Evolutionary conservation across 1,284 basidiomycete species (phyloP), one percentile per base, ranked within the genome.

Genomic region (Somion occarium): DNA sequence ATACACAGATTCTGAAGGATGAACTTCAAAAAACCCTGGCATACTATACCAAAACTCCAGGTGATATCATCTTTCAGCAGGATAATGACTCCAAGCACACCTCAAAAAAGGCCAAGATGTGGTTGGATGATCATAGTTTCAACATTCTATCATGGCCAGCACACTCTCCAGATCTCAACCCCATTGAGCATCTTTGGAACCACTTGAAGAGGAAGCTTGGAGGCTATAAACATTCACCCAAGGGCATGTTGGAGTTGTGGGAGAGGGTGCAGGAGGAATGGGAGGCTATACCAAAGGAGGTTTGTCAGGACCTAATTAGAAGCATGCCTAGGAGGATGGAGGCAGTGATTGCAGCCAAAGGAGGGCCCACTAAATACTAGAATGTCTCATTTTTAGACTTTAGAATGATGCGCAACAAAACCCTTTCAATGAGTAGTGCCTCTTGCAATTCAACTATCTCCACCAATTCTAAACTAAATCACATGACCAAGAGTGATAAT

Each of bases 51-150:
- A 50, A 59, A 20, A 43, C 39, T 12, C 46, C 24, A 9, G 20
- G 30, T 5, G 27, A 47, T 25, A 44, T 61, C 45, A 49, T 56
- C 7, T 67, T 68, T 52, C 63, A 67, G 46, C 67, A 73, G 37
- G 70, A 73, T 54, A 69, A 68, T 47, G 64, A 71, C 56, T 63
- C 56, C 7, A 73, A 71, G 56, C 67, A 71, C 59, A 69, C 57
- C 22, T 61, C 61, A 11, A 58, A 61, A 27, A 15, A 55, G 4
- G 62, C 61, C 3, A 23, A 49, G 22, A 38, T 49, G 1, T 73
- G 68, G 70, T 69, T 74, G 44, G n/a, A 55, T 15, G 49, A 66
- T 5, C 53, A 72, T 26, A 25, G 62, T 24, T 58, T 73, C 43
- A 38, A 58, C 41, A 9, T 62, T 1, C 54, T 73, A 3, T 48